A percentile compares a stretch with the other conserved stretches of the same genome.
Evolutionary conservation across 257 asterid species (phyloP).

Genomic region (Nicotiana otophora): DNA sequence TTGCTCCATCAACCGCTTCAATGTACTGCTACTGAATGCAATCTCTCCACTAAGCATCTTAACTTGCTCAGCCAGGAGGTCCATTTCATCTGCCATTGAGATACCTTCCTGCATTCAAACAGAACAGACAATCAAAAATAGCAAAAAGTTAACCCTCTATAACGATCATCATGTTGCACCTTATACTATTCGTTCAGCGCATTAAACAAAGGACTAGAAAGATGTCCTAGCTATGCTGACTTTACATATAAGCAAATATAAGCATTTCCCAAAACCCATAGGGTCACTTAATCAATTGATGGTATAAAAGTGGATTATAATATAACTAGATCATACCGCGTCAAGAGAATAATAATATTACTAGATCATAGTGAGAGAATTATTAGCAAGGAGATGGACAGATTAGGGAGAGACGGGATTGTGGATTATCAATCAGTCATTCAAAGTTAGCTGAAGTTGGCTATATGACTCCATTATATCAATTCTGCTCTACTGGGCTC

Average conservation of each 20-base stretch:
- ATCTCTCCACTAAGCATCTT: conserved; percentile 99
- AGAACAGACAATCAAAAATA: conserved; percentile 7
- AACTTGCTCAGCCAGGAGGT: conserved; percentile 93
- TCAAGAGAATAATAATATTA: too few relatives aligned
- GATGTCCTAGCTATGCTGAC: neutral
- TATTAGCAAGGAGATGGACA: neutral
- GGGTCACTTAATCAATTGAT: neutral
- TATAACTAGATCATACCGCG: neutral
- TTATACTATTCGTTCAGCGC: neutral
- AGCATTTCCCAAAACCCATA: neutral
- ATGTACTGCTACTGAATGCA: conserved; percentile 87
- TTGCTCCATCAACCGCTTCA: conserved; percentile 87
- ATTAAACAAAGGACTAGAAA: conserved; percentile 1
- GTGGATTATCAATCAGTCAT: conserved; percentile 1
- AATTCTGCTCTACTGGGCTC: neutral
- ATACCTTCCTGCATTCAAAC: conserved; percentile 58
- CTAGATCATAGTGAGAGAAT: neutral
- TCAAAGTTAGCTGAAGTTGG: neutral
- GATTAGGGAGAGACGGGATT: neutral
- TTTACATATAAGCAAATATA: neutral
- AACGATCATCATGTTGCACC: neutral
- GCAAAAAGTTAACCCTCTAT: neutral
- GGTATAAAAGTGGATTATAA: neutral
- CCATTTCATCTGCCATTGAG: conserved; percentile 81
- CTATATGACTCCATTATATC: neutral